Evolutionary conservation across 805 yeast species (phyloP).

Genomic region (Cyberlindnera petersonii): DNA sequence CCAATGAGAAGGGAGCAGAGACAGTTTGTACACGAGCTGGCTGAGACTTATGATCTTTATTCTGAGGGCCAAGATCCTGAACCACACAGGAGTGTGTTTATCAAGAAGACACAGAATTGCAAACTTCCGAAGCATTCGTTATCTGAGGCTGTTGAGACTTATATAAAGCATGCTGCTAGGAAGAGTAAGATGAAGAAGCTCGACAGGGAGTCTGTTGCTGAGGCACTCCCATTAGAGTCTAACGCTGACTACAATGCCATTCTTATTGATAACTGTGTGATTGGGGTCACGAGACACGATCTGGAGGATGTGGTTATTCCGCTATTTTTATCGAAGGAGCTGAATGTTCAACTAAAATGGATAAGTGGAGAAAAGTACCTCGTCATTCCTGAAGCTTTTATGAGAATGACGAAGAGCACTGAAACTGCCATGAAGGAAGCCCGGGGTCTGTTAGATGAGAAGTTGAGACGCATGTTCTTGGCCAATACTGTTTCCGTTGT

Average conservation of each 20-base stretch:
- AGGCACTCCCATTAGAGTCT: not conserved
- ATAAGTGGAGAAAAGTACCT: conserved; percentile 39
- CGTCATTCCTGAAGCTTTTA: conserved; percentile 36
- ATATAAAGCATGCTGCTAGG: conserved; percentile 33
- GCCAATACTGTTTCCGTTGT: conserved; percentile 50
- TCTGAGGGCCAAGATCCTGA: conserved; percentile 79
- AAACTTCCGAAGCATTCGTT: conserved; percentile 43
- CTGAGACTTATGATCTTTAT: conserved; percentile 53
- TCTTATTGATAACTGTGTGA: conserved; percentile 46
- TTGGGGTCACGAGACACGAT: conserved; percentile 43
- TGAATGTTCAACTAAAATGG: conserved; percentile 36
- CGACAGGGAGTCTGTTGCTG: not conserved
- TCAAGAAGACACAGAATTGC: conserved; percentile 36
- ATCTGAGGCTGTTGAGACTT: conserved; percentile 38
- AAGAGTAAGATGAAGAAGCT: conserved; percentile 20
- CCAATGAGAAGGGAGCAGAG: conserved; percentile 73
- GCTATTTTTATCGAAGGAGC: conserved; percentile 16
- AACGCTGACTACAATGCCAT: conserved; percentile 46
- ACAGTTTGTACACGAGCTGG: conserved; percentile 63
- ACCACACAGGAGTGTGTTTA: conserved; percentile 69
- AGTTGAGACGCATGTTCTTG: conserved; percentile 37
- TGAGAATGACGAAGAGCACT: conserved; percentile 33
- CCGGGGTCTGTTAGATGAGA: conserved; percentile 32
- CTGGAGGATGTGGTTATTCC: conserved; percentile 27
- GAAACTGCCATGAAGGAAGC: conserved; percentile 42